phyloP scores from a whole-genome alignment of 2,329 filamentous ascomycete genomes.

The Xylaria sp. region DNA sequence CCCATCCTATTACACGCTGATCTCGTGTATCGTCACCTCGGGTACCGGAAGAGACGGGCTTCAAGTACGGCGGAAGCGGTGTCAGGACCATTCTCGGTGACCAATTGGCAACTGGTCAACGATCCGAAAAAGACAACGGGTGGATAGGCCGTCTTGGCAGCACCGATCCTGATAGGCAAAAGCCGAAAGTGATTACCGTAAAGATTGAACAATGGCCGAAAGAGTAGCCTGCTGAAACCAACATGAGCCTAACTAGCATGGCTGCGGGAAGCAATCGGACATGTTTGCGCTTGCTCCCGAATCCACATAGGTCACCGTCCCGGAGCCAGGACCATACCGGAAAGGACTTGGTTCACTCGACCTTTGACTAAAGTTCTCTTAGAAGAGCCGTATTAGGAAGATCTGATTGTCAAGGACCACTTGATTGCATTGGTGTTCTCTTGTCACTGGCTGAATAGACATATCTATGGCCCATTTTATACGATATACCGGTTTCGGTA shows the following conservation, averaged over 20 bases:
- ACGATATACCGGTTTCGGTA: constrained; percentile 37
- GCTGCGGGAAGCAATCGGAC: constrained; percentile 24
- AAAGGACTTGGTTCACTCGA: constrained; percentile 15
- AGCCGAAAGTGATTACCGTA: constrained; percentile 18
- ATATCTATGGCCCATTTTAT: constrained; percentile 22
- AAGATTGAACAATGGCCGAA: constrained; percentile 9
- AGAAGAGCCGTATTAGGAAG: constrained; percentile 22
- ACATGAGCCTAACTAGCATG: constrained; percentile 16
- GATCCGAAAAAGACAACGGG: constrained; percentile 10
- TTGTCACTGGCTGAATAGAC: constrained; percentile 31
- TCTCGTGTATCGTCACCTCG: constrained; percentile 18
- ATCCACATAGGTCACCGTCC: constrained; percentile 19
- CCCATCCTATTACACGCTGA: constrained; percentile 13
- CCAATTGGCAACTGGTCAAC: constrained; percentile 2
- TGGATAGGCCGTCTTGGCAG: constrained; percentile 15
- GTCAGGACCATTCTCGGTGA: constrained; percentile 2
- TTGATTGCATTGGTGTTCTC: constrained; percentile 17
- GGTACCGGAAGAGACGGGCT: constrained; percentile 2
- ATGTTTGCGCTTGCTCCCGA: constrained; percentile 9
- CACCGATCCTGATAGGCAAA: constrained; percentile 11
- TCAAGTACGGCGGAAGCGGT: constrained; percentile 5
- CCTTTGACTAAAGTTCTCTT: constrained; percentile 2
- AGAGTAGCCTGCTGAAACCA: constrained; percentile 9
- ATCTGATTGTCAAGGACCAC: constrained; percentile 17
- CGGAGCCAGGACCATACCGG: constrained; percentile 8